Base-by-base conservation (phyloP, 2,329 filamentous ascomycete species). In the Botryotinia narcissicola region DNA sequence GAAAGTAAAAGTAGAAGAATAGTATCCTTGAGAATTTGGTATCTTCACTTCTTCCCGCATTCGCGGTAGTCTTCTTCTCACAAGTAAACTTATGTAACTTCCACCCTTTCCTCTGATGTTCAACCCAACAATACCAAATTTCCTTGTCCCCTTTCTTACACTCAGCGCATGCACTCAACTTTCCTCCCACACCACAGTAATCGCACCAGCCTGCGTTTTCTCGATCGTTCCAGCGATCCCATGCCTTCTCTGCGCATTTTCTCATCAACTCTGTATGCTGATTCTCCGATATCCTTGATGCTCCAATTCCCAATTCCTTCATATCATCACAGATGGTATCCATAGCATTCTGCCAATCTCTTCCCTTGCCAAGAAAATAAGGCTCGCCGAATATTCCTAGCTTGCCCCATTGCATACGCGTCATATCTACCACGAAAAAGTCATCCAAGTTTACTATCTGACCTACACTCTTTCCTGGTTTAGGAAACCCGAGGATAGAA, bases 351-450 rank as follows among this genome's bases (percentile, higher is more conserved):
- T n/a, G 6, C 25, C 44, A 71, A 4, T 48, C 64, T 5, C 40
- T 51, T 12, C 57, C 20, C 22, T 29, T 35, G 10, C 66, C 48
- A 1, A 70, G 51, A 35, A 37, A 74, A 29, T 74, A 74, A 2
- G 29, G 29, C 35, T 73, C 67, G 5, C 54, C 62, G 54, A 51
- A 48, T 4, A n/a, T 37, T 35, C 61, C 71, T 18, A n/a, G 32
- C 32, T 71, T 68, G 5, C 54, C 71, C 8, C 57, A 74, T 37
- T 74, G 73, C 54, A 69, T 61, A 5, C 67, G 48, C 25, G 48
- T n/a, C 25, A n/a, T 54, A n/a, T 54, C 48, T n/a, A 54, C 25
- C 10, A 54, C 48, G 48, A 16, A 16, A 16, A 54, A 16, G 2
- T n/a, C 12, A 54, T n/a, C 48, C 5, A n/a, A 16, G 4, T 54